phyloP scores from a whole-genome alignment of 176 grass and related monocot genomes.

The Carex parvula region DNA sequence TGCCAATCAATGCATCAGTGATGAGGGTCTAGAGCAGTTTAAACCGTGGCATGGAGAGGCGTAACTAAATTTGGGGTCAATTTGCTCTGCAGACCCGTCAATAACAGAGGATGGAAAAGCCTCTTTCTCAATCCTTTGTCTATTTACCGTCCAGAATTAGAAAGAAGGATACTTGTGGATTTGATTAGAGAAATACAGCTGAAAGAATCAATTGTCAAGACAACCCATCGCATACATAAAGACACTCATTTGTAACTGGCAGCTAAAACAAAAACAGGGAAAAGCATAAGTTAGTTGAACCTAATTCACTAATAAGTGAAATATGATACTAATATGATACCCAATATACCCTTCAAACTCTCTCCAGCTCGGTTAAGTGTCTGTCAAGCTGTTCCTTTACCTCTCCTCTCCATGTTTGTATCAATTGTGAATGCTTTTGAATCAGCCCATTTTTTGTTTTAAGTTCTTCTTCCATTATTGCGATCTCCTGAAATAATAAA shows the following conservation, averaged over 20 bases:
- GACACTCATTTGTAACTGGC: background rate
- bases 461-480: conserved; percentile 69
- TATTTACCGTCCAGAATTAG: background rate
- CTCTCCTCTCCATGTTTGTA: conserved; percentile 68
- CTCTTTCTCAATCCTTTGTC: background rate
- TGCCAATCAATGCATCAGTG: background rate
- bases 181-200: background rate
- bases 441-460: conserved; percentile 71
- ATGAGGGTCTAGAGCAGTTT: background rate
- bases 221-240: background rate
- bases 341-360: conserved; percentile 38
- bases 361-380: conserved; percentile 66
- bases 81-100: background rate
- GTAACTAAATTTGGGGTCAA: background rate
- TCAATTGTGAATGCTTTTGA: conserved; percentile 55
- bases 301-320: background rate
- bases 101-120: background rate
- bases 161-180: background rate
- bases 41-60: background rate
- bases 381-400: conserved; percentile 68
- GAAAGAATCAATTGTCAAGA: background rate
- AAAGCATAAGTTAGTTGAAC: background rate
- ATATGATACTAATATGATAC: background rate
- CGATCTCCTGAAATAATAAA: conserved; percentile 62
- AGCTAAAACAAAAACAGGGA: background rate